Conservation (phyloP, 805 yeast genomes). For the Debaryomyces hansenii region DNA sequence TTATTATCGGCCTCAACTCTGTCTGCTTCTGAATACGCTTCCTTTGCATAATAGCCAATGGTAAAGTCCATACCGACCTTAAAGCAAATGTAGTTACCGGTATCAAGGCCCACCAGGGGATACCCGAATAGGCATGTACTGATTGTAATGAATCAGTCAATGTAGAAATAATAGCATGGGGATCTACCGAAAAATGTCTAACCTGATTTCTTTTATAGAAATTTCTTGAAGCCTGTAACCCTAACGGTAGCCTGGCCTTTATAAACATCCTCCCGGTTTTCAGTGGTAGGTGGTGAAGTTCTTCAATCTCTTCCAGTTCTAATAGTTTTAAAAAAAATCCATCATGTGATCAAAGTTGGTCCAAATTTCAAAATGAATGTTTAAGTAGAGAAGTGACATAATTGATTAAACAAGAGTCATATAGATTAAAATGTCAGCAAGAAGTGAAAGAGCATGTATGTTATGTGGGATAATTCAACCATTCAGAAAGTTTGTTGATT, state of each 20-base stretch:
- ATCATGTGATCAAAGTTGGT: neutral
- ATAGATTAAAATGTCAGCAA: constrained; percentile 41
- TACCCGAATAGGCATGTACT: constrained; percentile 54
- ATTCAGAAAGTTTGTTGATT: constrained; percentile 65
- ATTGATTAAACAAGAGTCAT: too few relatives aligned
- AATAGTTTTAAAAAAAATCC: neutral
- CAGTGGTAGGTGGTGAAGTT: too few relatives aligned
- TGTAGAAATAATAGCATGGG: constrained; percentile 28
- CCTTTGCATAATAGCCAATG: constrained; percentile 75
- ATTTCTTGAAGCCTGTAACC: neutral
- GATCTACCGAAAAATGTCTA: constrained; percentile 29
- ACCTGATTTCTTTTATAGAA: neutral
- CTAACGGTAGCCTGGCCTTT: neutral
- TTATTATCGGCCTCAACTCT: constrained; percentile 64
- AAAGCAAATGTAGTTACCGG: constrained; percentile 71
- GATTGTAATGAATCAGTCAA: constrained; percentile 43
- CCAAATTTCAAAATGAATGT: too few relatives aligned
- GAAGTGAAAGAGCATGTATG: constrained; percentile 94
- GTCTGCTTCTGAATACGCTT: constrained; percentile 69
- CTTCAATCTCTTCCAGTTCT: neutral
- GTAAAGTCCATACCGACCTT: constrained; percentile 69
- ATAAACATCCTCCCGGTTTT: neutral
- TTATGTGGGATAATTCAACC: constrained; percentile 92
- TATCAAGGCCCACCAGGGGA: constrained; percentile 83
- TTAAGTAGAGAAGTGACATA: too few relatives aligned